Percentiles rank a stretch among this genome's conserved stretches.
Conservation (phyloP, 768 basidiomycete genomes). For the Boletellus ananas region DNA sequence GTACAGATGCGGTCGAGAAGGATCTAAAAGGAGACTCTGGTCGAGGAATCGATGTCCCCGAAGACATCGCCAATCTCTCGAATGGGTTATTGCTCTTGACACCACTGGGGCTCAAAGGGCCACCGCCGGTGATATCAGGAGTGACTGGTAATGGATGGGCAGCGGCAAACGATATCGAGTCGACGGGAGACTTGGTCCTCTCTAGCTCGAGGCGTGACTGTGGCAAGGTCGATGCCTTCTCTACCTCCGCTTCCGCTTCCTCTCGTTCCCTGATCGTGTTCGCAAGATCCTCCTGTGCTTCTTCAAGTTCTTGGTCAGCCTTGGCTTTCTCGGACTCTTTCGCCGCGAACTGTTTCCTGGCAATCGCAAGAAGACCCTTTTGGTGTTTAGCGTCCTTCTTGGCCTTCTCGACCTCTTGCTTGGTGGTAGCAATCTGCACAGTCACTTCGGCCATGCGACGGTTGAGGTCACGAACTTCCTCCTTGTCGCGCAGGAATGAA, state of each 20-base stretch:
- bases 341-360: slow-evolving; percentile 85
- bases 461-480: slow-evolving; percentile 85
- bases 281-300: slow-evolving; percentile 54
- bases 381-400: slow-evolving; percentile 96
- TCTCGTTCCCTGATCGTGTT: slow-evolving; percentile 52
- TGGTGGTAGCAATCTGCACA: slow-evolving; percentile 65
- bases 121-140: slow-evolving; percentile 51
- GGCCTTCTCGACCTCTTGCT: slow-evolving; percentile 75
- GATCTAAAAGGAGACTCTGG: slow-evolving; percentile 62
- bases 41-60: slow-evolving; percentile 38
- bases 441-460: slow-evolving; percentile 78
- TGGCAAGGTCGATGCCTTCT: slow-evolving; percentile 19
- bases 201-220: slow-evolving; percentile 20
- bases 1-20: slow-evolving; percentile 37
- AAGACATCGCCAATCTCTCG: slow-evolving; percentile 58
- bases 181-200: slow-evolving; percentile 38
- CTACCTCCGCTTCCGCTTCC: slow-evolving; percentile 50
- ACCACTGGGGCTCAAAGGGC: slow-evolving; percentile 40
- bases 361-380: slow-evolving; percentile 91
- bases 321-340: slow-evolving; percentile 76
- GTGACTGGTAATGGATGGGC: slow-evolving; percentile 70
- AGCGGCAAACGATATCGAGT: slow-evolving; percentile 58
- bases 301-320: slow-evolving; percentile 67
- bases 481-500: slow-evolving; percentile 83
- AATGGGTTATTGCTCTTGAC: slow-evolving; percentile 91